Evolutionary conservation across 2,329 filamentous ascomycete species (phyloP).

Genomic region (Trichoderma harzianum): DNA sequence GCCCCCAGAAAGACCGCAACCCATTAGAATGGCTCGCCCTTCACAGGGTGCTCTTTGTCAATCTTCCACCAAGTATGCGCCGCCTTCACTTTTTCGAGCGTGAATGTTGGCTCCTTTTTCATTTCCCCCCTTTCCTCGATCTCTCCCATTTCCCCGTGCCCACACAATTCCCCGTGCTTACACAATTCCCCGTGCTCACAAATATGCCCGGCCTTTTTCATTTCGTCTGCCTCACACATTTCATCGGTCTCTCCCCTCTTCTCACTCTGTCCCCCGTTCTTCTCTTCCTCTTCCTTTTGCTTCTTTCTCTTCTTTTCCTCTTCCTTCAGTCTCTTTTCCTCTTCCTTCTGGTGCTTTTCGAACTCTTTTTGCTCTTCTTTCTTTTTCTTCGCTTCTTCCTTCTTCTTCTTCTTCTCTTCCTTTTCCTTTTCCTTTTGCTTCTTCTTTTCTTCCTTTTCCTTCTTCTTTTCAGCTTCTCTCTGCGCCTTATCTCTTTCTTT

Average conservation of each 20-base stretch:
- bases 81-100: background rate
- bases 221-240: no score
- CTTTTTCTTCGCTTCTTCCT: background rate
- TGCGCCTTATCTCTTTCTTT: background rate
- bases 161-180: no score
- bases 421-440: background rate
- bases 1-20: background rate
- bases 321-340: background rate
- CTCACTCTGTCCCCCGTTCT: background rate
- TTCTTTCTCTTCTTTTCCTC: background rate
- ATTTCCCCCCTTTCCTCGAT: background rate
- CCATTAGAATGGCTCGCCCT: background rate
- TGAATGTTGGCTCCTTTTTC: background rate
- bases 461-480: background rate
- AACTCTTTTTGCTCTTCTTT: background rate
- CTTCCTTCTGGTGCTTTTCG: background rate
- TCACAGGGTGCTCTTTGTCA: background rate
- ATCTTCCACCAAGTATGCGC: background rate
- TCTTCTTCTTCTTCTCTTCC: background rate
- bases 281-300: background rate
- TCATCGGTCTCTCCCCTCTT: background rate
- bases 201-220: no score
- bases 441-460: background rate
- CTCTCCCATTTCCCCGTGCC: no score
- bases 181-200: no score